phyloP scores from a whole-genome alignment of 2,329 filamentous ascomycete species.

The Cucurbitaria berberidis region DNA sequence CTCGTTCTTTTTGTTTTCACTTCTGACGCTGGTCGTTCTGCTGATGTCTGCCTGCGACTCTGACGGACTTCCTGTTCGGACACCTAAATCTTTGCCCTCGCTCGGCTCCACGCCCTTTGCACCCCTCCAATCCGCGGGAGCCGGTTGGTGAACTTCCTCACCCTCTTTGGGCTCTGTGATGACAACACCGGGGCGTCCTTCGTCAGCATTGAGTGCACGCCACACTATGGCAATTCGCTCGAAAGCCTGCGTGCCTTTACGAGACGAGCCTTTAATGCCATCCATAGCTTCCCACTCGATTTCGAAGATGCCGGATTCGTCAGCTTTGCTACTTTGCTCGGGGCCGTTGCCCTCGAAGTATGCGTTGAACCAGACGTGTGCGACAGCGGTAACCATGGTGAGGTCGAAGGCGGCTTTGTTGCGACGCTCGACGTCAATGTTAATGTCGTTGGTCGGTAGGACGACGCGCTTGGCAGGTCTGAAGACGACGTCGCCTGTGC shows the following conservation, averaged over 20 bases:
- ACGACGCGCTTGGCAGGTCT: conserved; percentile 71
- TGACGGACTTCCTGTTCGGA: conserved; percentile 66
- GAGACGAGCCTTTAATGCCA: conserved; percentile 86
- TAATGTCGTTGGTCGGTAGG: conserved; percentile 82
- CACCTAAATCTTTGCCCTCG: conserved; percentile 69
- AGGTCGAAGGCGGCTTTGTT: conserved; percentile 78
- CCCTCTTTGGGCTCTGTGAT: conserved; percentile 70
- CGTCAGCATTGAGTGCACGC: conserved; percentile 58
- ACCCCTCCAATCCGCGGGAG: conserved; percentile 77
- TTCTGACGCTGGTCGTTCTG: conserved; percentile 72
- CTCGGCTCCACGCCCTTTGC: conserved; percentile 47
- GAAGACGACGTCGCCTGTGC: conserved; percentile 75
- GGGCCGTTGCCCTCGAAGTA: conserved; percentile 87
- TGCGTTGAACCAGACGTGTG: conserved; percentile 96
- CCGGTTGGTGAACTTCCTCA: conserved; percentile 72
- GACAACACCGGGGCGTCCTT: conserved; percentile 50
- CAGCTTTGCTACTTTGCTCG: conserved; percentile 68
- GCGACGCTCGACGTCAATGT: conserved; percentile 85
- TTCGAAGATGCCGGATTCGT: conserved; percentile 73
- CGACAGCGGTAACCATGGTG: conserved; percentile 89
- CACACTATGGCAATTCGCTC: conserved; percentile 87
- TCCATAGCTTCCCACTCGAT: conserved; percentile 83
- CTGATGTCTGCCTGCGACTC: conserved; percentile 69
- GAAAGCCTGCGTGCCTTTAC: conserved; percentile 81
- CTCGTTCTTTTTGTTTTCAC: conserved; percentile 39